Conservation (phyloP, 768 basidiomycete genomes). For the Pulveroboletus frians region DNA sequence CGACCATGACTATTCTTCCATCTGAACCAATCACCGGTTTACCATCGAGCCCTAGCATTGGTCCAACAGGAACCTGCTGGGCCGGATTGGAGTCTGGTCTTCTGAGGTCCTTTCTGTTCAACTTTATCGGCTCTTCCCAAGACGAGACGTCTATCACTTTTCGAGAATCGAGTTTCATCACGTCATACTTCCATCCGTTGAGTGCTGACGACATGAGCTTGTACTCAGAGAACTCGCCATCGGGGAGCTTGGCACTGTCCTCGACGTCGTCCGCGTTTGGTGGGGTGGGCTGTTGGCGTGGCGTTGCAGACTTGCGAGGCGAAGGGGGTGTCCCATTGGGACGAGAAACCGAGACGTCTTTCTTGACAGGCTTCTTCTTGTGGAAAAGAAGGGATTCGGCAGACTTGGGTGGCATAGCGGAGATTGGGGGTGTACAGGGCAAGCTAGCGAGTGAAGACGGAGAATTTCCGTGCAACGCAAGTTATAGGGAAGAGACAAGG, state of each 20-base stretch:
- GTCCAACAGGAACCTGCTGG: conserved; percentile 51
- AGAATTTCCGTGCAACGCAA: neutral
- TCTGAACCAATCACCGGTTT: conserved; percentile 77
- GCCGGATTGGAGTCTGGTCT: conserved; percentile 38
- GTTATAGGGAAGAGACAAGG: neutral
- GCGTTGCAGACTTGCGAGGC: conserved; percentile 35
- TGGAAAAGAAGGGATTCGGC: conserved; percentile 58
- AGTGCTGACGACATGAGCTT: conserved; percentile 72
- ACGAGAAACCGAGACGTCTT: conserved; percentile 11
- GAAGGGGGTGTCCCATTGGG: conserved; percentile 18
- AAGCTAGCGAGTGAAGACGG: neutral
- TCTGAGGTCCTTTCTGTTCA: conserved; percentile 81
- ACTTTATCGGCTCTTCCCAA: conserved; percentile 74
- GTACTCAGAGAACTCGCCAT: conserved; percentile 69
- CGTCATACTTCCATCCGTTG: conserved; percentile 87
- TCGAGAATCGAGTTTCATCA: conserved; percentile 85
- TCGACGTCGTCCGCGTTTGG: conserved; percentile 43
- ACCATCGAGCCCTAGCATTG: conserved; percentile 79
- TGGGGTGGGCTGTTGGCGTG: conserved; percentile 38
- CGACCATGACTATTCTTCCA: conserved; percentile 77
- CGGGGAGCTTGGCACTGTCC: conserved; percentile 52
- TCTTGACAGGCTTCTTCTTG: conserved; percentile 48
- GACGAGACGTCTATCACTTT: conserved; percentile 62
- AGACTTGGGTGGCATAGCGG: conserved; percentile 27
- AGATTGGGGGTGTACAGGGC: neutral